Evolutionary conservation across 805 yeast species (phyloP).

Genomic region (Kodamaea nitidulidarum): DNA sequence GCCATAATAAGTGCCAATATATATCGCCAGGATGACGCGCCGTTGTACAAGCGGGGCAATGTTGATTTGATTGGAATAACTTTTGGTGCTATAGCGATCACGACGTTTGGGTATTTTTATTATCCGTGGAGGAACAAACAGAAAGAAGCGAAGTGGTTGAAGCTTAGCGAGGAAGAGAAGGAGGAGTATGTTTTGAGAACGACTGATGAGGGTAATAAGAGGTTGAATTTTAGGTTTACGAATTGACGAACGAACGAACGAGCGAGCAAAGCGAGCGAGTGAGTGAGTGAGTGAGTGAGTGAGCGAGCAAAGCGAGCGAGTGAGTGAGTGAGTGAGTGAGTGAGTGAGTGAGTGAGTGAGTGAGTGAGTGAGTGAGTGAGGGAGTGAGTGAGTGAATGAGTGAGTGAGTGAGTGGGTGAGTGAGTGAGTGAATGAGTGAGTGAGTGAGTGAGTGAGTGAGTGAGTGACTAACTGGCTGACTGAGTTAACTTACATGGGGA

Average conservation of each 20-base stretch:
- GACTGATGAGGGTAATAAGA: slow-evolving; percentile 52
- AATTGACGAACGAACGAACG: slow-evolving; percentile 16
- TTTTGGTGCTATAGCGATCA: slow-evolving; percentile 28
- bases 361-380: too few relatives aligned
- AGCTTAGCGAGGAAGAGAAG: slow-evolving; percentile 47
- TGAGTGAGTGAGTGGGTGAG: too few relatives aligned
- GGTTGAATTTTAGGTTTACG: slow-evolving; percentile 47
- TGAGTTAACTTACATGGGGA: too few relatives aligned
- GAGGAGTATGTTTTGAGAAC: slow-evolving; percentile 44
- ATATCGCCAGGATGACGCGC: slow-evolving; percentile 55
- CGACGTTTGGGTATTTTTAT: slow-evolving; percentile 34
- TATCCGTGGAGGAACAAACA: slow-evolving; percentile 41
- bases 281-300: neutral
- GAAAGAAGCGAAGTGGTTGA: slow-evolving; percentile 49
- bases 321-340: too few relatives aligned
- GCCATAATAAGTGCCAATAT: slow-evolving; percentile 52
- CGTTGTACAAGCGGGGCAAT: slow-evolving; percentile 60
- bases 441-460: too few relatives aligned
- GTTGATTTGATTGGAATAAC: slow-evolving; percentile 36
- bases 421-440: too few relatives aligned
- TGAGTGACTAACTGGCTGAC: too few relatives aligned
- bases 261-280: too few relatives aligned
- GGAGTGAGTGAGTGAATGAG: too few relatives aligned
- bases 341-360: too few relatives aligned
- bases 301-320: too few relatives aligned